Evolutionary conservation across 352 stramenopile genomes (phyloP).

Genomic region (Elongisporangium senticosum): DNA sequence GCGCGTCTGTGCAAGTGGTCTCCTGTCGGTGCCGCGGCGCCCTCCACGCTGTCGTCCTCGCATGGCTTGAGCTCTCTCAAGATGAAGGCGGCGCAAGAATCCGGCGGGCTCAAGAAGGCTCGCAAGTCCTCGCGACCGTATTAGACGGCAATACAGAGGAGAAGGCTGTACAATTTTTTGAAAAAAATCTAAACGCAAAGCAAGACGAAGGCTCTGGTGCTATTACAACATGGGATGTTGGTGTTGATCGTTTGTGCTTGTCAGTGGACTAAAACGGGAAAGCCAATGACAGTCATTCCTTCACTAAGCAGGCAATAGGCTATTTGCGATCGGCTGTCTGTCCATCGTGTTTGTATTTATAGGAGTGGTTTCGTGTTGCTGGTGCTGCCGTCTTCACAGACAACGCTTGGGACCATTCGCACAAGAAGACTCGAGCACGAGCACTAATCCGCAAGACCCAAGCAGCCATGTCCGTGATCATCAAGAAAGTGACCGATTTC

Average conservation of each 20-base stretch:
- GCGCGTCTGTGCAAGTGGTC: slow-evolving; percentile 80
- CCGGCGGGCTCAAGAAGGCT: slow-evolving; percentile 57
- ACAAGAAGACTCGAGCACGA: neutral
- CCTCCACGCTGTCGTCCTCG: neutral
- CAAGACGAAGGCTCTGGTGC: neutral
- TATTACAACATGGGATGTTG: neutral
- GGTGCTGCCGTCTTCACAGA: neutral
- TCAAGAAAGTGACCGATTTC: slow-evolving; percentile 84
- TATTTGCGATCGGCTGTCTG: neutral
- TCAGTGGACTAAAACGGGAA: neutral
- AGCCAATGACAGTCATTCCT: neutral
- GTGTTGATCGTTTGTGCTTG: neutral
- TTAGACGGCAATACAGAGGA: slow-evolving; percentile 13
- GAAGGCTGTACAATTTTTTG: neutral
- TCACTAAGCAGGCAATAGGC: neutral
- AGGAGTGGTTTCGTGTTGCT: neutral
- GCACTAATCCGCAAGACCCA: neutral
- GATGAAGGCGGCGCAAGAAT: slow-evolving; percentile 28
- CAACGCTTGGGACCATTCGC: neutral
- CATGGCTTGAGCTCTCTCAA: slow-evolving; percentile 10
- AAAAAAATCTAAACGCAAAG: neutral
- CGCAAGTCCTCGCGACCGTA: slow-evolving; percentile 73
- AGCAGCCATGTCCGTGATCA: slow-evolving; percentile 57
- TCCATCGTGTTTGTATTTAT: neutral
- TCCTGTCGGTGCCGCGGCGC: neutral